phyloP scores from a whole-genome alignment of 139 green algal species.

The Choricystis sp. region DNA sequence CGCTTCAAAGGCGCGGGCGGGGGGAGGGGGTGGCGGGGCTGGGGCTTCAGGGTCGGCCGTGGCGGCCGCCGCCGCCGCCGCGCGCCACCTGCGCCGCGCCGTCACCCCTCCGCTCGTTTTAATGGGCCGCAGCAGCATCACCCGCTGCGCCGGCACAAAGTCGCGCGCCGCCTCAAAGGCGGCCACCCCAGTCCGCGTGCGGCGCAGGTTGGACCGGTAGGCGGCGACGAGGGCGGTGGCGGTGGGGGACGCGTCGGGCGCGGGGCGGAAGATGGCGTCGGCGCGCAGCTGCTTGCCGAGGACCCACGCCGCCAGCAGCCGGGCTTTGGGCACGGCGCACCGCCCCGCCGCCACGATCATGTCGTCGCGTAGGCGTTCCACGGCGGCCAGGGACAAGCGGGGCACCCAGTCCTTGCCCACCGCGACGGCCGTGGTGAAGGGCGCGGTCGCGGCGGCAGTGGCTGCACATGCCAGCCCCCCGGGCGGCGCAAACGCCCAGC shows the following conservation, averaged over 20 bases:
- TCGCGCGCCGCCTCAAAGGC: conserved; percentile 1
- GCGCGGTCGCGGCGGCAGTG: conserved; percentile 6
- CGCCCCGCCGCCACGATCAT: conserved; percentile 22
- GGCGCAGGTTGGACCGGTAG: background rate
- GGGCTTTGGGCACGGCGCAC: conserved; percentile 28
- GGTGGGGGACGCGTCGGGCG: conserved; percentile 3
- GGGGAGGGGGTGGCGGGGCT: too few relatives aligned
- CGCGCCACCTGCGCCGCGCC: too few relatives aligned
- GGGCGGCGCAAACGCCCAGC: conserved; percentile 43
- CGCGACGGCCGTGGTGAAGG: conserved; percentile 28
- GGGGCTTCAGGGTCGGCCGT: too few relatives aligned
- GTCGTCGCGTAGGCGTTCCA: conserved; percentile 28
- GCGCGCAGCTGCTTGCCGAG: conserved; percentile 15
- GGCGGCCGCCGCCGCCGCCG: too few relatives aligned
- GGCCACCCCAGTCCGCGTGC: background rate
- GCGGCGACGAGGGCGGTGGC: background rate
- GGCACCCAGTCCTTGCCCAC: conserved; percentile 44
- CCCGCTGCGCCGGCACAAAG: conserved; percentile 8
- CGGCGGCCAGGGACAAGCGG: conserved; percentile 29
- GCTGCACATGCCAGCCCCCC: conserved; percentile 16
- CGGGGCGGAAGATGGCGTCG: conserved; percentile 25
- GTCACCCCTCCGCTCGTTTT: conserved; percentile 4
- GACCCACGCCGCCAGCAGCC: conserved; percentile 16
- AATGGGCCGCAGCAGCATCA: conserved; percentile 18
- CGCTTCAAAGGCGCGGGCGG: background rate